Evolutionary conservation across 768 basidiomycete genomes (phyloP).

Genomic region (Serendipita vermifera): DNA sequence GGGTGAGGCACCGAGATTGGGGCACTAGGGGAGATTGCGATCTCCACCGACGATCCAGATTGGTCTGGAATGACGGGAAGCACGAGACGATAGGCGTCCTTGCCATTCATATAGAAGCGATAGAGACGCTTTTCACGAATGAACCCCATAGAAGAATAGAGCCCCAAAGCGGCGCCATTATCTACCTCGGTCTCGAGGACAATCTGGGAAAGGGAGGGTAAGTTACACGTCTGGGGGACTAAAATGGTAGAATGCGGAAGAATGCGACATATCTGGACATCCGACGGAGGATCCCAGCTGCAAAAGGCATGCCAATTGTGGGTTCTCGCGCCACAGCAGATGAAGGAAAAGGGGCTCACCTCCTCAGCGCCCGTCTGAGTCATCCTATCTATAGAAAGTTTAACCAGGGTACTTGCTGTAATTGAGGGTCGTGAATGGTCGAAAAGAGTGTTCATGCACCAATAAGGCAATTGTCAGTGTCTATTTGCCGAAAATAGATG

Average conservation of each 20-base stretch:
- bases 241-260: constrained; percentile 8
- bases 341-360: constrained; percentile 34
- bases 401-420: constrained; percentile 74
- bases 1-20: background rate
- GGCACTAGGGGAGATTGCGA: background rate
- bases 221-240: constrained; percentile 5
- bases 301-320: background rate
- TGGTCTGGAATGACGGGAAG: constrained; percentile 37
- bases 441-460: constrained; percentile 29
- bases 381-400: constrained; percentile 76
- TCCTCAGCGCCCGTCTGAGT: constrained; percentile 70
- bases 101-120: constrained; percentile 94
- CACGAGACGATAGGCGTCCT: constrained; percentile 83
- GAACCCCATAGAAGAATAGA: constrained; percentile 90
- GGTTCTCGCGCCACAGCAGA: background rate
- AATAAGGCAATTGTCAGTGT: background rate
- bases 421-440: constrained; percentile 24
- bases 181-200: constrained; percentile 95
- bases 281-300: background rate
- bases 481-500: background rate
- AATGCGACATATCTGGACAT: background rate
- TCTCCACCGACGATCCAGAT: background rate
- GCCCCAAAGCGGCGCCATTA: constrained; percentile 71
- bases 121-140: constrained; percentile 89
- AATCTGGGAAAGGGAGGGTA: constrained; percentile 38